phyloP scores from a whole-genome alignment of 768 basidiomycete genomes.

The Glaciozyma antarctica region DNA sequence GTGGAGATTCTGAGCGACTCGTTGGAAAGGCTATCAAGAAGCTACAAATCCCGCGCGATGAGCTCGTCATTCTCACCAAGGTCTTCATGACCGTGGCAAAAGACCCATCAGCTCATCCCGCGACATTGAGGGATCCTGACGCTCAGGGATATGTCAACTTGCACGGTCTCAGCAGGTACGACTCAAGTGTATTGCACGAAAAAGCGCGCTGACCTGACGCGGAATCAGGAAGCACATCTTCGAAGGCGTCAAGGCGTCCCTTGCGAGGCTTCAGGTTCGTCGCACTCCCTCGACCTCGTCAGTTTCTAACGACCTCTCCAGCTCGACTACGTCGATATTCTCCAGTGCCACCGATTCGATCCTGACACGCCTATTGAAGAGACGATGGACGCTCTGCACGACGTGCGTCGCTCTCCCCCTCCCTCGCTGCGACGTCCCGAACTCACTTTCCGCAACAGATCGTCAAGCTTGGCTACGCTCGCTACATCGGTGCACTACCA shows the following conservation, averaged over 20 bases:
- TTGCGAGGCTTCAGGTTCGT: conserved; percentile 45
- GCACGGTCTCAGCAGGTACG: too few species aligned
- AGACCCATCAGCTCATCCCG: conserved; percentile 44
- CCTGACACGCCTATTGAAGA: conserved; percentile 50
- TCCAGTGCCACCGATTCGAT: conserved; percentile 55
- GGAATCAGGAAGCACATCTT: conserved; percentile 52
- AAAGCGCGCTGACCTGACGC: too few species aligned
- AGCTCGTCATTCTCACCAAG: conserved; percentile 72
- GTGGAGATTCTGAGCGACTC: conserved; percentile 57
- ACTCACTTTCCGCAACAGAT: conserved; percentile 11
- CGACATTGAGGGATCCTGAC: conserved; percentile 44
- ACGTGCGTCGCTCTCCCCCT: background rate
- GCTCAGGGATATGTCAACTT: conserved; percentile 25
- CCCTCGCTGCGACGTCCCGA: too few species aligned
- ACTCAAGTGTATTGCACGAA: too few species aligned
- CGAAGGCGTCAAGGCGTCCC: conserved; percentile 52
- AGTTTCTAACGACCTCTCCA: background rate
- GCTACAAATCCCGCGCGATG: conserved; percentile 58
- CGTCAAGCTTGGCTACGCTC: conserved; percentile 40
- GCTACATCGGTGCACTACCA: conserved; percentile 38
- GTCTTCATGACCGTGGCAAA: conserved; percentile 35
- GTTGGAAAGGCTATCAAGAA: conserved; percentile 64
- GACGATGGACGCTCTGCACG: conserved; percentile 9
- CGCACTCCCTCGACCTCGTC: background rate
- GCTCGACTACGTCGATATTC: conserved; percentile 54